Evolutionary conservation across 2,329 filamentous ascomycete species (phyloP).

Genomic region (Phialophora macrospora): DNA sequence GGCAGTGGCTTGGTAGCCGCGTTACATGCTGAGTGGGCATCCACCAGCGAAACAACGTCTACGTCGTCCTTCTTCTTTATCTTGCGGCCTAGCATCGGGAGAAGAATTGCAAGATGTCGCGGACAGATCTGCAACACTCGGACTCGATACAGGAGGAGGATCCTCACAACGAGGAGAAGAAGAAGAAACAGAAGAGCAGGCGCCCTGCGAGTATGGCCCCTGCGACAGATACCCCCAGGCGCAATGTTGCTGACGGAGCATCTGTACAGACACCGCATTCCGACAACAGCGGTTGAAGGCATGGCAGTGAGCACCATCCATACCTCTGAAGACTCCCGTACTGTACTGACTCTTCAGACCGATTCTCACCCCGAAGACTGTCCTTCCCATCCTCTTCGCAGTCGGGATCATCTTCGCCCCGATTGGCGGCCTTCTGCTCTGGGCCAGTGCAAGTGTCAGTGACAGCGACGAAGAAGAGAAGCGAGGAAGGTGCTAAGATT

Average conservation of each 20-base stretch:
- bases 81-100: background rate
- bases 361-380: slow-evolving; percentile 92
- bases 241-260: slow-evolving; percentile 24
- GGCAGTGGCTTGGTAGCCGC: slow-evolving; percentile 13
- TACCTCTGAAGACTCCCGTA: slow-evolving; percentile 30
- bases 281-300: slow-evolving; percentile 95
- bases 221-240: slow-evolving; percentile 11
- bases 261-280: slow-evolving; percentile 81
- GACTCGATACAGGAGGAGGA: slow-evolving; percentile 54
- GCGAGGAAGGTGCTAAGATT: background rate
- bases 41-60: slow-evolving; percentile 5
- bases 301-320: slow-evolving; percentile 77
- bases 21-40: slow-evolving; percentile 19
- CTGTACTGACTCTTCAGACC: slow-evolving; percentile 62
- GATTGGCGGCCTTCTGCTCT: slow-evolving; percentile 84
- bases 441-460: slow-evolving; percentile 77
- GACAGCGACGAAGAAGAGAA: background rate
- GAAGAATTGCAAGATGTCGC: slow-evolving; percentile 47
- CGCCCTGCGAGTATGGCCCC: slow-evolving; percentile 77
- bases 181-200: slow-evolving; percentile 87
- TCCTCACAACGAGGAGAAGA: slow-evolving; percentile 53
- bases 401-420: slow-evolving; percentile 92
- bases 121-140: slow-evolving; percentile 47
- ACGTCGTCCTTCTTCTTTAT: slow-evolving; percentile 16
- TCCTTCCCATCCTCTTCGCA: slow-evolving; percentile 86